Percentiles rank a stretch among this genome's conserved stretches.
Evolutionary conservation across 1,284 basidiomycete species (phyloP).

Genomic region (Cystobasidium sp.): DNA sequence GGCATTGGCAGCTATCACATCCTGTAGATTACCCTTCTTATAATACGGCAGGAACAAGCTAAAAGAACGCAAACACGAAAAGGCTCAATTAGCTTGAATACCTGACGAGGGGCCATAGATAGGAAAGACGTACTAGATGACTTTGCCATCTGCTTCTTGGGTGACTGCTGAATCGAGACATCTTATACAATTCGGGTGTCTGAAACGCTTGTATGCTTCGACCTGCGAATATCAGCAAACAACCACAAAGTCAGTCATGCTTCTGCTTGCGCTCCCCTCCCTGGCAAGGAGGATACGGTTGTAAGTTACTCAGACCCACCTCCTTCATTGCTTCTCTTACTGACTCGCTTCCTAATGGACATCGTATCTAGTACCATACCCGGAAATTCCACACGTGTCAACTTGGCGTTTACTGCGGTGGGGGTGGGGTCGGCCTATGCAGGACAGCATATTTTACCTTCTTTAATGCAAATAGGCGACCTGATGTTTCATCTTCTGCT

Average conservation of each 20-base stretch:
- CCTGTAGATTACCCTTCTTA: constrained; percentile 76
- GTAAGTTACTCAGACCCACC: constrained; percentile 32
- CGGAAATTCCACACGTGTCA: no score
- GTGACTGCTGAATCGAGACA: constrained; percentile 93
- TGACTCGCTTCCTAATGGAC: constrained; percentile 50
- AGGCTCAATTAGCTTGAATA: background rate
- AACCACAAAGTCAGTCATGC: background rate
- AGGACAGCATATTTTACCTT: constrained; percentile 60
- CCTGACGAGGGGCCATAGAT: background rate
- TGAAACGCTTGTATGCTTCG: constrained; percentile 57
- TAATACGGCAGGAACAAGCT: constrained; percentile 78
- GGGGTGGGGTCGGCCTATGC: no score
- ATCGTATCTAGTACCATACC: constrained; percentile 47
- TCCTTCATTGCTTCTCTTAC: constrained; percentile 52
- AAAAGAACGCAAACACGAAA: background rate
- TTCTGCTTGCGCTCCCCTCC: background rate
- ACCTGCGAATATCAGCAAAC: constrained; percentile 1
- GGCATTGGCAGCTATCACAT: constrained; percentile 84
- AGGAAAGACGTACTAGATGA: constrained; percentile 72
- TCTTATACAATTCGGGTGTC: constrained; percentile 86
- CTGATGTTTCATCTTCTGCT: constrained; percentile 53
- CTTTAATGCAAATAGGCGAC: constrained; percentile 89
- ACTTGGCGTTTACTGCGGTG: no score
- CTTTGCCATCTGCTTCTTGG: constrained; percentile 84
- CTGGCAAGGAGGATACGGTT: background rate